A percentile compares a stretch with the other conserved stretches of the same genome.
phyloP scores from a whole-genome alignment of 306 rosid genomes.

The Citrullus amarus region DNA sequence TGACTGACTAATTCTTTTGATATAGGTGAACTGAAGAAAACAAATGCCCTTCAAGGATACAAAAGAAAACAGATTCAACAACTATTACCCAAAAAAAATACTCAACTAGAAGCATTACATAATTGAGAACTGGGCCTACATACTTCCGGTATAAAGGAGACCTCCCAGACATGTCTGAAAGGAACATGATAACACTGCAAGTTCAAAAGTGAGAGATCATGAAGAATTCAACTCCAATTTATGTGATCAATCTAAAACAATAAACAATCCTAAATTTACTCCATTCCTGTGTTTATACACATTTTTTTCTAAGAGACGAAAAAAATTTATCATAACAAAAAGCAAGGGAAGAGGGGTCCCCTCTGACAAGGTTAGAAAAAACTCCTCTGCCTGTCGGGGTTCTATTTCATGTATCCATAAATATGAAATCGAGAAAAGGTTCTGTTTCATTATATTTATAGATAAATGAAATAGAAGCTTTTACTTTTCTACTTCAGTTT shows the following conservation, averaged over 20 bases:
- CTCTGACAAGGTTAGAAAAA: background rate
- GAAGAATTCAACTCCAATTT: conserved; percentile 10
- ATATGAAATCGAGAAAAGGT: background rate
- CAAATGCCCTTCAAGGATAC: conserved; percentile 72
- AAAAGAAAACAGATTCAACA: conserved; percentile 14
- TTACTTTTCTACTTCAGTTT: background rate
- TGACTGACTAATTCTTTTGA: conserved; percentile 57
- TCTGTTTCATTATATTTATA: background rate
- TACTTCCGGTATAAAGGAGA: conserved; percentile 88
- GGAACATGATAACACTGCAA: conserved; percentile 75
- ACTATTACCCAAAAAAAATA: conserved; percentile 7
- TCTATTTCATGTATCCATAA: background rate
- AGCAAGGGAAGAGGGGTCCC: background rate
- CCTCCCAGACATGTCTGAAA: conserved; percentile 93
- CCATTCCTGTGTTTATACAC: background rate
- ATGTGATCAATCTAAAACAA: conserved; percentile 3
- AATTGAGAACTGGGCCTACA: conserved; percentile 11
- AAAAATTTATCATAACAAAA: background rate
- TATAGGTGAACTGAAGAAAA: conserved; percentile 86
- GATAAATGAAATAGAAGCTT: background rate
- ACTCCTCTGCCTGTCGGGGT: background rate
- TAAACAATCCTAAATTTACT: background rate
- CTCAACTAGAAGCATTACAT: background rate
- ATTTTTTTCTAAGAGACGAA: background rate
- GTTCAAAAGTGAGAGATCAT: conserved; percentile 20